A percentile compares a stretch with the other conserved stretches of the same genome.
phyloP scores from a whole-genome alignment of 495 filamentous ascomycete species.

The Amniculicola lignicola region DNA sequence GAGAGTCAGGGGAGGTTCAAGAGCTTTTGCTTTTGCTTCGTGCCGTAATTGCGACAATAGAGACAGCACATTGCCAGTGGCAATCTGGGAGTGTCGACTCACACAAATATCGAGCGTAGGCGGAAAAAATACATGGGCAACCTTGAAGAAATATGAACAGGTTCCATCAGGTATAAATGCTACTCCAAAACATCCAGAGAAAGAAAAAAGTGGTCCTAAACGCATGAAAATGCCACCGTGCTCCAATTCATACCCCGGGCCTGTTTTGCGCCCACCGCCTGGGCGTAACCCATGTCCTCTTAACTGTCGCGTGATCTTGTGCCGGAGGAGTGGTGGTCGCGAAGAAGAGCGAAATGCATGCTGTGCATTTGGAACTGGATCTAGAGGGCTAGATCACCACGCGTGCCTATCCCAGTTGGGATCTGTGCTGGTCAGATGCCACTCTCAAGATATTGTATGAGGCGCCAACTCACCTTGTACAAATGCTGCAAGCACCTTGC shows the following conservation, averaged over 20 bases:
- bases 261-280: not conserved
- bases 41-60: too few relatives aligned
- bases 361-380: not conserved
- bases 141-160: too few relatives aligned
- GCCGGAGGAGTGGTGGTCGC: not conserved
- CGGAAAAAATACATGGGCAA: too few relatives aligned
- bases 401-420: constrained; percentile 37
- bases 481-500: constrained; percentile 91
- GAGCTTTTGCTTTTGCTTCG: too few relatives aligned
- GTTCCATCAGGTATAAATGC: too few relatives aligned
- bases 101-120: too few relatives aligned
- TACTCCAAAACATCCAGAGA: too few relatives aligned
- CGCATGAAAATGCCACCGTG: not conserved
- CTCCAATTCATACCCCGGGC: not conserved
- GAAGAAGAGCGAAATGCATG: not conserved
- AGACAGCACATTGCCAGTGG: too few relatives aligned
- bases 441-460: not conserved
- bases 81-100: too few relatives aligned
- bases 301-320: constrained; percentile 20
- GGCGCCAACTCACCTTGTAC: constrained; percentile 73
- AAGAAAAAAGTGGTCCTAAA: not conserved
- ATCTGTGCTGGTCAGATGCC: constrained; percentile 12
- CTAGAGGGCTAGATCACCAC: constrained; percentile 12
- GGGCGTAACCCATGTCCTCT: constrained; percentile 8
- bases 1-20: too few relatives aligned